phyloP scores from a whole-genome alignment of 805 yeast species.

The Kuraishia cidri region DNA sequence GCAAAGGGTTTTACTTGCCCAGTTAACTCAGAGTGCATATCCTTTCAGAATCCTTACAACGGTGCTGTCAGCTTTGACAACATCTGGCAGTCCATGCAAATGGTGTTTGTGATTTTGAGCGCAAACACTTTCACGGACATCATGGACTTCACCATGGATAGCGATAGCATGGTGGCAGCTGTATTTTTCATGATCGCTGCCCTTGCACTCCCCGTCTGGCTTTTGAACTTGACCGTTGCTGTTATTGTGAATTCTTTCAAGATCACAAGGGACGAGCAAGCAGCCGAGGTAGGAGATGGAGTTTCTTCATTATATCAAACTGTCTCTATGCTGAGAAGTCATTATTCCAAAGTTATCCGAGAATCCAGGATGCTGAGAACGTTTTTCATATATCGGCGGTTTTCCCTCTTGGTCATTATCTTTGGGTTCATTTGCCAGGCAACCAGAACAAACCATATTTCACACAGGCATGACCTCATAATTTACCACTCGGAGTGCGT shows the following conservation, averaged over 20 bases:
- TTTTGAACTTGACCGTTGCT: constrained; percentile 76
- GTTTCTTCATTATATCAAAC: too few species aligned
- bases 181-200: constrained; percentile 65
- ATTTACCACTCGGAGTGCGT: constrained; percentile 35
- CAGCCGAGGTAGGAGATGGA: too few species aligned
- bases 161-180: constrained; percentile 71
- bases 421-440: constrained; percentile 45
- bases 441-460: constrained; percentile 23
- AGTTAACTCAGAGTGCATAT: constrained; percentile 57
- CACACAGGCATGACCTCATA: constrained; percentile 14
- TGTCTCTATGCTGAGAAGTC: too few species aligned
- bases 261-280: constrained; percentile 45
- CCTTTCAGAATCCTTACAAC: constrained; percentile 59
- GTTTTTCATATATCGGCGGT: constrained; percentile 21
- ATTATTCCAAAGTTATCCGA: constrained; percentile 1
- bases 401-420: constrained; percentile 26
- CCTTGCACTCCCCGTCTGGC: constrained; percentile 76
- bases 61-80: constrained; percentile 79
- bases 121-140: constrained; percentile 87
- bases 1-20: constrained; percentile 85
- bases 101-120: constrained; percentile 81
- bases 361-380: neutral
- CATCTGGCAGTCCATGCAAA: constrained; percentile 69
- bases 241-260: constrained; percentile 78
- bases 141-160: constrained; percentile 81